These are phyloP conservation scores for Cercospora beticola DNA, from an alignment of 2,329 filamentous ascomycete genomes.

Conservation along the genomic window DNA sequence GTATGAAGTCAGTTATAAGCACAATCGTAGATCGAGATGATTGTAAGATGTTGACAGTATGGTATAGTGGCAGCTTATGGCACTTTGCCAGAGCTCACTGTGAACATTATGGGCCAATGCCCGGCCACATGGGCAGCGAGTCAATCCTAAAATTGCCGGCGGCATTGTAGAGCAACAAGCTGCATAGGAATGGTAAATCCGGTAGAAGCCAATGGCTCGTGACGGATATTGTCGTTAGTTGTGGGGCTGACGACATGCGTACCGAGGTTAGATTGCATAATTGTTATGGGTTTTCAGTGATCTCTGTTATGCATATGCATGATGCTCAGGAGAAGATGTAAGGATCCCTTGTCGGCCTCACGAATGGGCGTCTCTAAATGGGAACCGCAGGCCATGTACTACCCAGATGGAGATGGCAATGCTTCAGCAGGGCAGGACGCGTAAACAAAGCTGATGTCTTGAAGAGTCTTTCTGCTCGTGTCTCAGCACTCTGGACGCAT, in stretches of 20 bases:
- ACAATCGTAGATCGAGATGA: background rate
- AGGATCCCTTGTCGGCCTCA: background rate
- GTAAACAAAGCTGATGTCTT: background rate
- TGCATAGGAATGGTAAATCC: slow-evolving; percentile 3
- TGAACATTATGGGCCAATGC: background rate
- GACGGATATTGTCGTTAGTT: background rate
- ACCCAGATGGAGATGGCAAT: background rate
- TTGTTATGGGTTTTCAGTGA: background rate
- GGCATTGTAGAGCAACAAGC: background rate
- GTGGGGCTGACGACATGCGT: background rate
- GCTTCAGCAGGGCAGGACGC: background rate
- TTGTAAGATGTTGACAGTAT: background rate
- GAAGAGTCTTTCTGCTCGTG: background rate
- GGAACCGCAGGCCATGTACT: background rate
- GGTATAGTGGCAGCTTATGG: background rate
- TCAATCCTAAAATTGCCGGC: background rate
- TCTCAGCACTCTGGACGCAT: background rate
- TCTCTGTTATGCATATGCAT: background rate
- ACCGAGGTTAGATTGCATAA: background rate
- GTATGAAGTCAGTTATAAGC: background rate
- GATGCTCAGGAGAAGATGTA: background rate
- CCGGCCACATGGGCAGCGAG: background rate
- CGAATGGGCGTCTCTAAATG: background rate
- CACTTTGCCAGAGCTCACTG: background rate
- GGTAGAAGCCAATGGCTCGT: background rate